Evolutionary conservation across 108 stramenopile genomes (phyloP).

Genomic region (Cyclotella atomus): DNA sequence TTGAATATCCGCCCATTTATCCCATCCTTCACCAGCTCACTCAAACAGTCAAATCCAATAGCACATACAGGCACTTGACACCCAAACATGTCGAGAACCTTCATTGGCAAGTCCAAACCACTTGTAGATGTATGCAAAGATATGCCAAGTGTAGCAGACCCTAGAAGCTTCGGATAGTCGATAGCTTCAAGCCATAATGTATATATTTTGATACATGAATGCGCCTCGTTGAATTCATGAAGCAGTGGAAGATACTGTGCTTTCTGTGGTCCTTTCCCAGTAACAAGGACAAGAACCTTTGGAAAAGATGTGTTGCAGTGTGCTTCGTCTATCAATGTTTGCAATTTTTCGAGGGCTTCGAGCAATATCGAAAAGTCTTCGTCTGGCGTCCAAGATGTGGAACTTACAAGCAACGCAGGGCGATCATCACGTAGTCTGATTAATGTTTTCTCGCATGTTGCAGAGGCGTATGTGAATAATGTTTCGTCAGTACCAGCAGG

Average conservation of each 20-base stretch:
- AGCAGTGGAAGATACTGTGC: slow-evolving; percentile 58
- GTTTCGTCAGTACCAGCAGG: slow-evolving; percentile 46
- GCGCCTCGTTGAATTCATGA: slow-evolving; percentile 36
- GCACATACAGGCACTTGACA: slow-evolving; percentile 96
- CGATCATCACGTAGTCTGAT: slow-evolving; percentile 53
- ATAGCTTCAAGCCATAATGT: slow-evolving; percentile 94
- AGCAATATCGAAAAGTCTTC: slow-evolving; percentile 97
- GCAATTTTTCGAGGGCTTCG: slow-evolving; percentile 68
- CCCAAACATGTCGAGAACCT: slow-evolving; percentile 97
- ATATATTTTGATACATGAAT: slow-evolving; percentile 57
- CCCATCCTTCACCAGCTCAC: slow-evolving; percentile 91
- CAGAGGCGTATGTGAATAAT: slow-evolving; percentile 61
- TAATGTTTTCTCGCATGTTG: not conserved
- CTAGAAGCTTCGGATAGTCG: slow-evolving; percentile 94
- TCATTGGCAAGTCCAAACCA: slow-evolving; percentile 99
- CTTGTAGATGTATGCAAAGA: slow-evolving; percentile 97
- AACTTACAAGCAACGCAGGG: slow-evolving; percentile 91
- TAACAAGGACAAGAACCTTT: slow-evolving; percentile 85
- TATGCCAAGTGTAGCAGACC: slow-evolving; percentile 90
- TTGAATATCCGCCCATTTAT: slow-evolving; percentile 85
- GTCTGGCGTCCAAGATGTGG: slow-evolving; percentile 98
- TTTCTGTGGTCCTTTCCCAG: slow-evolving; percentile 97
- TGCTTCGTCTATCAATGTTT: not conserved
- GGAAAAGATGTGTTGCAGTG: slow-evolving; percentile 14
- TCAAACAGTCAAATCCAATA: slow-evolving; percentile 81